Evolutionary conservation across 1,284 basidiomycete genomes (phyloP).

Genomic region (Cutaneotrichosporon cutaneum): DNA sequence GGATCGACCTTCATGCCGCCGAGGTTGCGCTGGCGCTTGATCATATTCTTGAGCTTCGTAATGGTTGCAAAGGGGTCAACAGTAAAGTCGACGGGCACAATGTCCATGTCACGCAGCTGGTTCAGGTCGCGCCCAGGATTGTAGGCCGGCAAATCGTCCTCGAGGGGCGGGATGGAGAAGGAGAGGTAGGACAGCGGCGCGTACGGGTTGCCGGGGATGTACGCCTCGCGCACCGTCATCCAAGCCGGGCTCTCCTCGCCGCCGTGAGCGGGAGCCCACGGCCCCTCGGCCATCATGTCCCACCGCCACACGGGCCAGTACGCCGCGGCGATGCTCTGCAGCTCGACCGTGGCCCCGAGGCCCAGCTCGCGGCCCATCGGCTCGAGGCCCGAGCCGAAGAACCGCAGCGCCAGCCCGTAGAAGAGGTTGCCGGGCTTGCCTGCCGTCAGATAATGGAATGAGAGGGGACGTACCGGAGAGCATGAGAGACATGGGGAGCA

Average conservation of each 20-base stretch:
- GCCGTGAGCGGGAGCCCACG: constrained; percentile 20
- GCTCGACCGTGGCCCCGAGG: constrained; percentile 28
- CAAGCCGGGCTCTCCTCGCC: constrained; percentile 24
- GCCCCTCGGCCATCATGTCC: constrained; percentile 39
- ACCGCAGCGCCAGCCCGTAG: constrained; percentile 34
- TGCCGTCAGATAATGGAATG: constrained; percentile 3
- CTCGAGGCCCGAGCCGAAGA: constrained; percentile 33
- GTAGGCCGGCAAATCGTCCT: constrained; percentile 33
- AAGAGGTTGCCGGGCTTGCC: constrained; percentile 32
- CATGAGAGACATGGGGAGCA: constrained; percentile 17
- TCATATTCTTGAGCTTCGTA: constrained; percentile 29
- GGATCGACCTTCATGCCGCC: constrained; percentile 31
- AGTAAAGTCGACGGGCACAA: constrained; percentile 59
- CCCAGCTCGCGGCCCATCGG: constrained; percentile 37
- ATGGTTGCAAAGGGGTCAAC: constrained; percentile 41
- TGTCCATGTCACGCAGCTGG: constrained; percentile 67
- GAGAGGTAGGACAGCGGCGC: constrained; percentile 50
- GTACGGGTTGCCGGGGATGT: constrained; percentile 48
- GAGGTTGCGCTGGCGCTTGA: constrained; percentile 27
- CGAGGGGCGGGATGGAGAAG: constrained; percentile 41
- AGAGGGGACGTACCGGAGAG: not conserved
- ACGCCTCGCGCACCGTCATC: constrained; percentile 37
- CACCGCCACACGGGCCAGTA: constrained; percentile 47
- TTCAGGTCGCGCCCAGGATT: constrained; percentile 51
- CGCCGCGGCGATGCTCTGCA: constrained; percentile 40